phyloP scores from a whole-genome alignment of 179 eudicot species.

The Corrigiola litoralis region DNA sequence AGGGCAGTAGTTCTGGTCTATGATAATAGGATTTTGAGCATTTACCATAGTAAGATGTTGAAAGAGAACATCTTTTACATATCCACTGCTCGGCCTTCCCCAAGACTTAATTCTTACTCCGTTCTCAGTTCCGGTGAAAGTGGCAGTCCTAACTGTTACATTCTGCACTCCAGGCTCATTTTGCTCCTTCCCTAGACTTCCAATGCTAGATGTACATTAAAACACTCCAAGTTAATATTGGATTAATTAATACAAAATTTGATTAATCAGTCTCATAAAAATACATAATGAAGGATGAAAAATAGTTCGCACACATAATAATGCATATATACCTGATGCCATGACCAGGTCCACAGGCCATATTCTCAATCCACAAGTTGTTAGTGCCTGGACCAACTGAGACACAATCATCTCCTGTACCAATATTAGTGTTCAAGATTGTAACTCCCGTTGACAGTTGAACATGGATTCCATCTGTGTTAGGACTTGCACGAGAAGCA shows the following conservation, averaged over 20 bases:
- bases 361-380: conserved; percentile 35
- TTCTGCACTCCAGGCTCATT: conserved; percentile 51
- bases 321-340: conserved; percentile 52
- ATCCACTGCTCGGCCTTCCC: conserved; percentile 52
- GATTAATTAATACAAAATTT: no score
- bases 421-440: conserved; percentile 25
- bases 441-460: conserved; percentile 37
- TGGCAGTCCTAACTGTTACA: conserved; percentile 41
- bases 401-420: conserved; percentile 36
- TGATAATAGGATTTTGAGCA: conserved; percentile 52
- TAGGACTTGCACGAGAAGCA: conserved; percentile 54
- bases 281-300: no score
- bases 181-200: conserved; percentile 54
- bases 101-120: conserved; percentile 81
- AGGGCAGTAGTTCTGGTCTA: conserved; percentile 72
- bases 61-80: conserved; percentile 39
- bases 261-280: no score
- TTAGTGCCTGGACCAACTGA: conserved; percentile 38
- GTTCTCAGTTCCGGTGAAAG: conserved; percentile 49
- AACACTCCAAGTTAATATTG: background rate
- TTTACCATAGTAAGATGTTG: conserved; percentile 42
- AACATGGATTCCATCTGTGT: conserved; percentile 56
- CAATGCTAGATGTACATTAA: conserved; percentile 41
- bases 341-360: conserved; percentile 72
- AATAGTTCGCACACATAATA: no score